These are phyloP conservation scores for Plasmodium reichenowi DNA, from an alignment of 169 alveolate genomes.

Conservation along the genomic window DNA sequence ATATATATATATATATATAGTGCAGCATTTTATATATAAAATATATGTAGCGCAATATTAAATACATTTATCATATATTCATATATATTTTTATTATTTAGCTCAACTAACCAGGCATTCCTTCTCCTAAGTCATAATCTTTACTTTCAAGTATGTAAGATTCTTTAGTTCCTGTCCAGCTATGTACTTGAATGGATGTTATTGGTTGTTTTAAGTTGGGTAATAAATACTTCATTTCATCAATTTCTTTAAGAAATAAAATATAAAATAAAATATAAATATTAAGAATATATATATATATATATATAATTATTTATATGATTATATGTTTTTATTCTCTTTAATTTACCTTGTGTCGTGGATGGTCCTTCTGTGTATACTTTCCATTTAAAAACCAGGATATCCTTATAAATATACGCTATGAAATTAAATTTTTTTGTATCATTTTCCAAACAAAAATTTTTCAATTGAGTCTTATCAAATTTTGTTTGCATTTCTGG, in stretches of 20 bases:
- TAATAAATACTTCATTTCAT: slow-evolving; percentile 1
- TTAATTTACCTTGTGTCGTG: slow-evolving; percentile 5
- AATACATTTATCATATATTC: background rate
- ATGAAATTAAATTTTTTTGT: slow-evolving; percentile 2
- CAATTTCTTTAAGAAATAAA: background rate
- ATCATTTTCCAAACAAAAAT: background rate
- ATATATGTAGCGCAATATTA: background rate
- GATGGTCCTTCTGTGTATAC: background rate
- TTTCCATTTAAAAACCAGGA: slow-evolving; percentile 3
- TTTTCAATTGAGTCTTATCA: background rate
- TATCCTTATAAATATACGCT: background rate
- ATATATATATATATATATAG: no score
- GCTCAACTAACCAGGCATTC: slow-evolving; percentile 7
- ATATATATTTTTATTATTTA: background rate
- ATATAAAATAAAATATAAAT: background rate
- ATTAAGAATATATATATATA: background rate
- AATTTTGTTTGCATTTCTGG: background rate
- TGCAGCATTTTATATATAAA: background rate
- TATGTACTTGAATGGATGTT: slow-evolving; percentile 21
- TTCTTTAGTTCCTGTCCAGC: background rate
- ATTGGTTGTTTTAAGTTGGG: slow-evolving; percentile 3
- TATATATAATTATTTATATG: background rate
- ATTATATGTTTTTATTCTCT: background rate
- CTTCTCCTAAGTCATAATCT: slow-evolving; percentile 11
- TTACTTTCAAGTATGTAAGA: background rate